Percentiles rank a stretch among this genome's conserved stretches.
These are phyloP conservation scores for Diaporthe destruens DNA, from an alignment of 2,329 filamentous ascomycete species.

Conservation along the genomic window DNA sequence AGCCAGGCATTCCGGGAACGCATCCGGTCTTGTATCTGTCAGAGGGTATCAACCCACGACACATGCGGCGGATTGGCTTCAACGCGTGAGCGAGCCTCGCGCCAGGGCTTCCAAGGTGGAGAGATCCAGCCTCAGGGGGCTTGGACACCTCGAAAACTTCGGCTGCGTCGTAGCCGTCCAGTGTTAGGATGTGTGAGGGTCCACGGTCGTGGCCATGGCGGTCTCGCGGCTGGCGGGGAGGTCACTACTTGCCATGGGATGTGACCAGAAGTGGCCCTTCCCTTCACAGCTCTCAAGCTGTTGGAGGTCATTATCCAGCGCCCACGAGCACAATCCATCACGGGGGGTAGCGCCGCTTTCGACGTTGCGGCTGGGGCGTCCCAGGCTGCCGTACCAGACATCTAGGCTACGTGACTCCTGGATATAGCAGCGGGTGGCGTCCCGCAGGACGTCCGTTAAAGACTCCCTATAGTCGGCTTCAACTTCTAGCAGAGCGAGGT, in stretches of 20 bases:
- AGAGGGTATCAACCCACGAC: not conserved
- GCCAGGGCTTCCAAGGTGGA: no score
- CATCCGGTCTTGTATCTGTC: not conserved
- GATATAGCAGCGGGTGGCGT: not conserved
- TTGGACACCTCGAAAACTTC: not conserved
- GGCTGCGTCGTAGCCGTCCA: not conserved
- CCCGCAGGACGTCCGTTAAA: not conserved
- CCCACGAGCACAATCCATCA: not conserved
- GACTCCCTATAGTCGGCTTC: not conserved
- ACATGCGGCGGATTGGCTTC: not conserved
- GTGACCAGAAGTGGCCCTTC: rapidly evolving
- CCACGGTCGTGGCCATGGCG: not conserved
- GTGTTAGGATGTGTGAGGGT: not conserved
- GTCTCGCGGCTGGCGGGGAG: not conserved
- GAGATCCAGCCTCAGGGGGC: not conserved
- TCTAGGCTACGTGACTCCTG: not conserved
- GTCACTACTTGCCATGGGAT: not conserved
- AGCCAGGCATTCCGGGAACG: not conserved
- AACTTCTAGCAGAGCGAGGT: not conserved
- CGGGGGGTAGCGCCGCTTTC: not conserved
- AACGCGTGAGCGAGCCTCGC: not conserved
- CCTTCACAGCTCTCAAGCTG: not conserved
- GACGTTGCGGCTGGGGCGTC: no score
- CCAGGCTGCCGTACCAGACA: not conserved
- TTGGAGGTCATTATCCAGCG: not conserved